Evolutionary conservation across 2,329 filamentous ascomycete genomes (phyloP), one percentile per base, ranked within the genome.

Genomic region (Bipolaris cookei): DNA sequence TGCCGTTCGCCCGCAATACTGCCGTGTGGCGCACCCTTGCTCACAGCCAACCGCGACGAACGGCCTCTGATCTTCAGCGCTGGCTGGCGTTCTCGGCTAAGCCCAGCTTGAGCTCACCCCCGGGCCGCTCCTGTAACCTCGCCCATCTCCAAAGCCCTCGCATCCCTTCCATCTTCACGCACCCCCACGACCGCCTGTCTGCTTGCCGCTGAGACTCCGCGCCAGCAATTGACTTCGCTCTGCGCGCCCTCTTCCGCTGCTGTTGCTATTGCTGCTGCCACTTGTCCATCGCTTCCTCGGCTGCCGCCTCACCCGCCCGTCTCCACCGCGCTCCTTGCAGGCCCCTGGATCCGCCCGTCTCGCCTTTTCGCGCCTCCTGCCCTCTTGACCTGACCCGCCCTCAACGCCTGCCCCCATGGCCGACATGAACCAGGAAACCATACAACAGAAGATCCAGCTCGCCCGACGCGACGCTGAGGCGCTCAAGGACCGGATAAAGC

Each of bases 401-500:
- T 52, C 54, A 41, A 43, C 52, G 51, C 54, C 54, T 21, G 38
- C 51, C 51, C 61, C 52, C 64, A 77, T 81, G 79, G 79, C 80
- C 71, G 80, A 82, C 68, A 79, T 80, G 74, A 81, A 77, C 65
- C 78, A 80, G 63, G 80, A 82, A 65, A 80, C 78, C 45, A 80
- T 82, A 61, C 80, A 82, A 75, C 80, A 81, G 75, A 81, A 79
- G 79, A 96, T 97, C 88, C 94, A 98, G 85, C 90, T 93, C 81
- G 94, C 95, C 78, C 89, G 95, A 80, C 91, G 95, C 83, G 95
- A 99, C 85, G 95, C 95, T 72, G 95, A 98, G 84, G 93, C 91
- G 51, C 84, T 98, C 71, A 98, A 98, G 85, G 94, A 98, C 79
- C 90, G 91, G 80, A 98, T 98, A 87, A 98, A 97, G 89, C 88